These are phyloP conservation scores for Ascosphaera acerosa DNA, from an alignment of 2,329 filamentous ascomycete genomes.

Conservation along the genomic window DNA sequence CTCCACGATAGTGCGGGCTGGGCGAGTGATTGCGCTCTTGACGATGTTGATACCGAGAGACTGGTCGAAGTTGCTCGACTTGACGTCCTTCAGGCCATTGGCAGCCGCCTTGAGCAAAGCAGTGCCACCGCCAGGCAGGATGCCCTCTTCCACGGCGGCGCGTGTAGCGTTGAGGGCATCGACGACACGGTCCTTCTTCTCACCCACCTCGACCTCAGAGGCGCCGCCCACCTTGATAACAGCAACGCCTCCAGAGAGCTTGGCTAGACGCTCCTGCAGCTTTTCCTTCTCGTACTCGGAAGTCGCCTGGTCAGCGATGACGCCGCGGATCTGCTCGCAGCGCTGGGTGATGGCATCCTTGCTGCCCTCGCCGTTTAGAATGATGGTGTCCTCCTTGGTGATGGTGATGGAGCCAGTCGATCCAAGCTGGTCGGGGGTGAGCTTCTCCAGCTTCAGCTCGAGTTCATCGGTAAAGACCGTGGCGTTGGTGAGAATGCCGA, in stretches of 20 bases:
- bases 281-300: slow-evolving; percentile 99
- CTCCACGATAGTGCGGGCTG: slow-evolving; percentile 86
- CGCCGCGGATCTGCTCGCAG: slow-evolving; percentile 96
- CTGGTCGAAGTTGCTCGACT: slow-evolving; percentile 93
- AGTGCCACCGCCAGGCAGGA: slow-evolving; percentile 93
- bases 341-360: slow-evolving; percentile 86
- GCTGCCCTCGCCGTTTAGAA: slow-evolving; percentile 87
- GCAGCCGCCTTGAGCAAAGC: slow-evolving; percentile 89
- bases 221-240: slow-evolving; percentile 98
- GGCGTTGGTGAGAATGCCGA: slow-evolving; percentile 85
- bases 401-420: slow-evolving; percentile 97
- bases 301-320: slow-evolving; percentile 79
- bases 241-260: slow-evolving; percentile 95
- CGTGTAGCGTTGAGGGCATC: slow-evolving; percentile 95
- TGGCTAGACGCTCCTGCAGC: slow-evolving; percentile 97
- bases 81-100: slow-evolving; percentile 61
- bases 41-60: slow-evolving; percentile 94
- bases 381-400: slow-evolving; percentile 98
- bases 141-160: slow-evolving; percentile 95
- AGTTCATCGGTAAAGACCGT: slow-evolving; percentile 97
- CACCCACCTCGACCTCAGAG: slow-evolving; percentile 93
- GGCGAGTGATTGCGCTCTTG: slow-evolving; percentile 92
- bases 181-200: slow-evolving; percentile 99
- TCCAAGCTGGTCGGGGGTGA: slow-evolving; percentile 82
- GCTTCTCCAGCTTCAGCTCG: slow-evolving; percentile 97